phyloP scores from a whole-genome alignment of 2,329 filamentous ascomycete species.

The Penicillium brasilianum region DNA sequence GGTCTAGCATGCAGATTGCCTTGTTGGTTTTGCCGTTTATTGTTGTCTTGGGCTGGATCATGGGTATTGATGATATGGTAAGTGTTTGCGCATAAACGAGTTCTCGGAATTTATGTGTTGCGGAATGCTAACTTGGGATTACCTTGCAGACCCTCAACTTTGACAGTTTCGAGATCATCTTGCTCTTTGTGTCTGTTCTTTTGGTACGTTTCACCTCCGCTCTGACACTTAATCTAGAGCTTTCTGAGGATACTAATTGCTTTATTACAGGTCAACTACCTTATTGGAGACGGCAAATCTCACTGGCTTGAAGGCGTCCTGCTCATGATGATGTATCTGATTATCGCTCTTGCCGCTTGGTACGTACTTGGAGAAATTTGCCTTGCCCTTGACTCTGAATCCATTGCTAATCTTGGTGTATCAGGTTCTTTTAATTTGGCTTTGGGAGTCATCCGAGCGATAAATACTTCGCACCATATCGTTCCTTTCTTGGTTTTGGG shows the following conservation, averaged over 20 bases:
- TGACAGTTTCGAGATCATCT: constrained; percentile 82
- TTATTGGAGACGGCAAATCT: constrained; percentile 65
- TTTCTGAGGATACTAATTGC: background rate
- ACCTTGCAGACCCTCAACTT: constrained; percentile 69
- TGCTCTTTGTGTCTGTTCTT: constrained; percentile 62
- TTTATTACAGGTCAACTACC: constrained; percentile 60
- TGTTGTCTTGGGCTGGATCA: constrained; percentile 66
- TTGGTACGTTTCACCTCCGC: constrained; percentile 35
- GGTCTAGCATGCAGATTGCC: constrained; percentile 69
- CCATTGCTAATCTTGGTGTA: background rate
- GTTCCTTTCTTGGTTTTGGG: background rate
- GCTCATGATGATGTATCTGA: constrained; percentile 64
- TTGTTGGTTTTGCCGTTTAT: constrained; percentile 65
- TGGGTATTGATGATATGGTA: constrained; percentile 64
- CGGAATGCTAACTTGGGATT: constrained; percentile 1
- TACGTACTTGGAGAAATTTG: constrained; percentile 39
- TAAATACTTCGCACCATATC: background rate
- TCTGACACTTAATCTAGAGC: background rate
- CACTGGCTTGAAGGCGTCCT: constrained; percentile 66
- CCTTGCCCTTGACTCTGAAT: too few species aligned
- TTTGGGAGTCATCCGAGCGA: background rate
- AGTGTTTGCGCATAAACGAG: background rate
- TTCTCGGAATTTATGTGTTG: background rate
- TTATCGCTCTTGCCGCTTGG: constrained; percentile 66
- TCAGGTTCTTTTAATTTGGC: constrained; percentile 11